A percentile compares a stretch with the other conserved stretches of the same genome.
Evolutionary conservation across 2,329 filamentous ascomycete genomes (phyloP).

Genomic region (Aspergillus pseudoviridinutans): DNA sequence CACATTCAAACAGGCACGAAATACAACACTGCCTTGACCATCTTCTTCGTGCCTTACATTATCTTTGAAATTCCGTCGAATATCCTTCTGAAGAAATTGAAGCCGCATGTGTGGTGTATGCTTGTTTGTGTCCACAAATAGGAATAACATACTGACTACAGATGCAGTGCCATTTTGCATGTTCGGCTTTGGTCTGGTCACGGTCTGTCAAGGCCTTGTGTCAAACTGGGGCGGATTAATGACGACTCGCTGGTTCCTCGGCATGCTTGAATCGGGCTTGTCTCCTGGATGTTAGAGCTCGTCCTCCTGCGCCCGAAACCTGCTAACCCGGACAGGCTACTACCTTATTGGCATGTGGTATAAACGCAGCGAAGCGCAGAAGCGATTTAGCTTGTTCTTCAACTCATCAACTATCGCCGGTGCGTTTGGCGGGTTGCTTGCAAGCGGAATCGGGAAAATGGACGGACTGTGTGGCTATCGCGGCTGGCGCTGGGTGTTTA

Average conservation of each 20-base stretch:
- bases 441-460: slow-evolving; percentile 56
- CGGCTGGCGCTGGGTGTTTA: slow-evolving; percentile 47
- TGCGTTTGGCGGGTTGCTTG: slow-evolving; percentile 57
- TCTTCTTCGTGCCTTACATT: slow-evolving; percentile 75
- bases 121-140: slow-evolving; percentile 1
- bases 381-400: slow-evolving; percentile 87
- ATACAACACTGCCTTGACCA: slow-evolving; percentile 69
- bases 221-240: slow-evolving; percentile 73
- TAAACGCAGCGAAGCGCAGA: slow-evolving; percentile 75
- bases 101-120: slow-evolving; percentile 62
- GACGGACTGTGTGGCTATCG: slow-evolving; percentile 51
- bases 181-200: slow-evolving; percentile 74
- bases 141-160: background rate
- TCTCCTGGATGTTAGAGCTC: slow-evolving; percentile 57
- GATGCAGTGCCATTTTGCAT: slow-evolving; percentile 66
- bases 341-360: slow-evolving; percentile 81
- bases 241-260: slow-evolving; percentile 78
- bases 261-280: slow-evolving; percentile 66
- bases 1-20: slow-evolving; percentile 47
- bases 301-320: slow-evolving; percentile 8
- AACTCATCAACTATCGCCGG: slow-evolving; percentile 58
- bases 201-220: slow-evolving; percentile 71
- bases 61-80: slow-evolving; percentile 61
- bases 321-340: slow-evolving; percentile 25
- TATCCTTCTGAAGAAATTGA: slow-evolving; percentile 63